Conservation (phyloP, 2,329 filamentous ascomycete species). For the Zarea fungicola region DNA sequence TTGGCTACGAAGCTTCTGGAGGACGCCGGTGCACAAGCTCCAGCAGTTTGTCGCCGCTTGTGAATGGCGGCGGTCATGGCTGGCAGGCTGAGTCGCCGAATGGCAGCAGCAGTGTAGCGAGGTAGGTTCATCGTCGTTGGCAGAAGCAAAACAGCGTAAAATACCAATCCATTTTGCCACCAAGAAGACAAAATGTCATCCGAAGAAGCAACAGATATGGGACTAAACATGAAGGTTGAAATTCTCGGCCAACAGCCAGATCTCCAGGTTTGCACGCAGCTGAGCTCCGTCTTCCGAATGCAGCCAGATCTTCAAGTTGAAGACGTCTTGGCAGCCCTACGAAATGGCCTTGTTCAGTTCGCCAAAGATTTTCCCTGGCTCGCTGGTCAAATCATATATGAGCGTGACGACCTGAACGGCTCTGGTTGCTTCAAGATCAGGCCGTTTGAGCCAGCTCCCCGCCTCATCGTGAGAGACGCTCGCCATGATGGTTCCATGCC, state of each 20-base stretch:
- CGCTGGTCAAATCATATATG: conserved; percentile 38
- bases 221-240: conserved; percentile 29
- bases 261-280: conserved; percentile 41
- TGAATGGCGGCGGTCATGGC: no score
- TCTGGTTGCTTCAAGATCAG: conserved; percentile 35
- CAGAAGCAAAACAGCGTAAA: not conserved
- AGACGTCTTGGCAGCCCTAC: conserved; percentile 26
- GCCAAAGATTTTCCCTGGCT: conserved; percentile 39
- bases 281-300: conserved; percentile 35
- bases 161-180: not conserved
- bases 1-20: not conserved
- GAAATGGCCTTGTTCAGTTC: conserved; percentile 33
- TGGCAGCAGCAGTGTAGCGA: not conserved
- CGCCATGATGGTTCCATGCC: conserved; percentile 29
- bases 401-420: conserved; percentile 22
- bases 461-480: conserved; percentile 39
- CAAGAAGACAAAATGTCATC: not conserved
- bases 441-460: conserved; percentile 25
- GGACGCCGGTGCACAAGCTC: no score
- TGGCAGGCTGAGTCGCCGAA: not conserved
- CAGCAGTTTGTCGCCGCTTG: no score
- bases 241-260: conserved; percentile 36
- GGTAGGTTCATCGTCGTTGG: not conserved
- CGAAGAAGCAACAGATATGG: not conserved
- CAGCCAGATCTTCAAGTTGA: conserved; percentile 17